phyloP scores from a whole-genome alignment of 352 stramenopile genomes.

The Pythium periplocum region DNA sequence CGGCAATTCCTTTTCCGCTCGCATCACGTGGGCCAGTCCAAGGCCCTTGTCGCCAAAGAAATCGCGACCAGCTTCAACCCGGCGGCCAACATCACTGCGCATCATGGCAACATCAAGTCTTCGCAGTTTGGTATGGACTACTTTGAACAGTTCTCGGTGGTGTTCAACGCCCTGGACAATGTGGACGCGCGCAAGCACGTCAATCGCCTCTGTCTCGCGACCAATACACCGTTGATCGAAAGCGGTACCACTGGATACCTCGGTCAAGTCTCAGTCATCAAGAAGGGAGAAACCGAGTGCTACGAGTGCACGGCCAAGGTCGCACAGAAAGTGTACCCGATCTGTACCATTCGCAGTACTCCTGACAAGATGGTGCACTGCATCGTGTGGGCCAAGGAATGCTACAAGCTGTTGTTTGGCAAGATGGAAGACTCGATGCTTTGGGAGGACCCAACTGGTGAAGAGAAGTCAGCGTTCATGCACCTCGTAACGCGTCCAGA shows the following conservation, averaged over 20 bases:
- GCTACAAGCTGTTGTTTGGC: constrained; percentile 85
- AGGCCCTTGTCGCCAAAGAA: constrained; percentile 87
- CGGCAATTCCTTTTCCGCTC: constrained; percentile 99
- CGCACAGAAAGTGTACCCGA: constrained; percentile 98
- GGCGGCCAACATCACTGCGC: constrained; percentile 81
- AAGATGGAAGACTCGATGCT: constrained; percentile 93
- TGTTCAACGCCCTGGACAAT: constrained; percentile 99
- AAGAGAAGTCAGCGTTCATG: constrained; percentile 88
- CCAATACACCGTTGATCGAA: constrained; percentile 90
- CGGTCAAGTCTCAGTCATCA: constrained; percentile 97
- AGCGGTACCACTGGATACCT: constrained; percentile 98
- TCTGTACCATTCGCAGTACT: constrained; percentile 99
- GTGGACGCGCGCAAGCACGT: constrained; percentile 98
- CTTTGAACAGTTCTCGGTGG: constrained; percentile 94
- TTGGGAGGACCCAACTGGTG: constrained; percentile 80
- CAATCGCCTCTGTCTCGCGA: constrained; percentile 96
- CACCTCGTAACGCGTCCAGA: constrained; percentile 45
- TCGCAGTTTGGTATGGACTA: constrained; percentile 91
- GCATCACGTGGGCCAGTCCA: constrained; percentile 97
- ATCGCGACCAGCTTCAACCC: constrained; percentile 89
- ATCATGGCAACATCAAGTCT: constrained; percentile 98
- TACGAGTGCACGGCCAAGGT: constrained; percentile 98
- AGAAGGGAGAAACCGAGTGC: constrained; percentile 96
- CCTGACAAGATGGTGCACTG: constrained; percentile 99
- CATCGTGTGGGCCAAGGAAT: constrained; percentile 98